Evolutionary conservation across 2,329 filamentous ascomycete species (phyloP).

Genomic region (Talaromyces atroroseus): DNA sequence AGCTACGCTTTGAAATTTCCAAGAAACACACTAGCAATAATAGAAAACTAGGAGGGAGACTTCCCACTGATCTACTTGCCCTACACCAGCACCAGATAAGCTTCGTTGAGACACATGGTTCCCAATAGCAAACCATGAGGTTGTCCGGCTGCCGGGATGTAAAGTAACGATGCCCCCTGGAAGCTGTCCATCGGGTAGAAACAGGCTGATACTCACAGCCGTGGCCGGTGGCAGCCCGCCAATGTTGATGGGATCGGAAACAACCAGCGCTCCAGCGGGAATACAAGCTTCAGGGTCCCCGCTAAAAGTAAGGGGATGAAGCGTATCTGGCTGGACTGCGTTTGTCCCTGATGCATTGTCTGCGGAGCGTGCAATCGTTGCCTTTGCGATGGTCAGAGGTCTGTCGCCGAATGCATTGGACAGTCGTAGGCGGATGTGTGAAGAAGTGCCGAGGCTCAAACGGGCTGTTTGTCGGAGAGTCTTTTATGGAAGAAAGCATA

Average conservation of each 20-base stretch:
- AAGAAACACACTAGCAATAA: not conserved
- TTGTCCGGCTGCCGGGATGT: conserved; percentile 61
- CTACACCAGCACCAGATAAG: conserved; percentile 35
- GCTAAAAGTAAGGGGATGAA: conserved; percentile 55
- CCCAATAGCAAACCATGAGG: conserved; percentile 54
- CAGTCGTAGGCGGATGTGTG: conserved; percentile 56
- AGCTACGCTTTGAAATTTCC: conserved; percentile 3
- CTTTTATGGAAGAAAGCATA: not conserved
- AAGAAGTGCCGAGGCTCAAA: conserved; percentile 50
- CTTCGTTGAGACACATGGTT: conserved; percentile 49
- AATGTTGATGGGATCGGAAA: conserved; percentile 59
- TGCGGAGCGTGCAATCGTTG: conserved; percentile 52
- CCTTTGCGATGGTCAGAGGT: conserved; percentile 55
- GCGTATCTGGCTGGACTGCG: conserved; percentile 48
- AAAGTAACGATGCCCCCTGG: conserved; percentile 57
- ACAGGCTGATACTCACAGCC: conserved; percentile 55
- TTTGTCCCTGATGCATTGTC: conserved; percentile 41
- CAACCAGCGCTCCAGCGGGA: conserved; percentile 52
- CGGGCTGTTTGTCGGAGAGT: conserved; percentile 56
- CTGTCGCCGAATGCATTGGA: conserved; percentile 61
- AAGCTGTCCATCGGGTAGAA: conserved; percentile 52
- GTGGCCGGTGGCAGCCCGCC: conserved; percentile 42
- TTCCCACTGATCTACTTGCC: conserved; percentile 42
- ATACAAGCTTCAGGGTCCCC: conserved; percentile 48
- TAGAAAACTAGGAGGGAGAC: not conserved